phyloP scores from a whole-genome alignment of 1,284 basidiomycete genomes.

The Athelia sp. region DNA sequence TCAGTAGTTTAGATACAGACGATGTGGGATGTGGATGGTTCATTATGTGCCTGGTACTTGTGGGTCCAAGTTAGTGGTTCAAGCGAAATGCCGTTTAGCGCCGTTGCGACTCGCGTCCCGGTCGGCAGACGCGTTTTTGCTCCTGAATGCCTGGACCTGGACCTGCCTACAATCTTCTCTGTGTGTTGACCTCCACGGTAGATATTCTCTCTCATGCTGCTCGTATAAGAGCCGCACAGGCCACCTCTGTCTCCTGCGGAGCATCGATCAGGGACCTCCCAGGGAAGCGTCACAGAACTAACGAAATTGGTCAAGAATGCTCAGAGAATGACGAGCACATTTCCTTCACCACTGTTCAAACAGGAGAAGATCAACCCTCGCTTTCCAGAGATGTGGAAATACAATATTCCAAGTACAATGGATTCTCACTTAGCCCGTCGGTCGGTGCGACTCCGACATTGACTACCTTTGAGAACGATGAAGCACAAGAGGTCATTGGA shows the following conservation, averaged over 20 bases:
- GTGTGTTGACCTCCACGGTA: conserved; percentile 52
- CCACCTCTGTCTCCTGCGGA: conserved; percentile 15
- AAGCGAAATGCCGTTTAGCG: not conserved
- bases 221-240: conserved; percentile 48
- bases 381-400: no score
- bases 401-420: no score
- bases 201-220: conserved; percentile 60
- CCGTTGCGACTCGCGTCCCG: no score
- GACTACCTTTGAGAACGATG: no score
- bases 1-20: conserved; percentile 18
- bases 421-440: no score
- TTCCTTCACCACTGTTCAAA: not conserved
- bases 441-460: no score
- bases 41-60: not conserved
- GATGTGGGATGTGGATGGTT: no score
- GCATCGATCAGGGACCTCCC: conserved; percentile 1
- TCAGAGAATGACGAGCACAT: not conserved
- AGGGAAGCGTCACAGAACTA: conserved; percentile 2
- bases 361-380: not conserved
- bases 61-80: not conserved
- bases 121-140: no score
- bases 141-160: conserved; percentile 54
- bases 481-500: no score
- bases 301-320: not conserved
- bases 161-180: conserved; percentile 65